Evolutionary conservation across 2,329 filamentous ascomycete genomes (phyloP).

Genomic region (Sporothrix phasma): DNA sequence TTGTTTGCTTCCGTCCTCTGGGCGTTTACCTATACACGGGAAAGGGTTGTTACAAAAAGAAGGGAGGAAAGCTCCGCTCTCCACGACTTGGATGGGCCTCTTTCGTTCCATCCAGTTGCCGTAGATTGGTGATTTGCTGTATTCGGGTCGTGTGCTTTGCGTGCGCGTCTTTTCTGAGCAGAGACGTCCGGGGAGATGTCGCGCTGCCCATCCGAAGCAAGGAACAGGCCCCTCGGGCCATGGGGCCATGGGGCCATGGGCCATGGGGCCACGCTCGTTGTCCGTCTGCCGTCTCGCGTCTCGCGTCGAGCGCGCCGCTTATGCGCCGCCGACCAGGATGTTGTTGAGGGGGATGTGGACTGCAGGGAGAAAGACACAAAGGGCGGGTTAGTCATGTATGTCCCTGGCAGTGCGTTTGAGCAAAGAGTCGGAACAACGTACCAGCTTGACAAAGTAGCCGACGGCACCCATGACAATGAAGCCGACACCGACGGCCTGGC

Average conservation of each 20-base stretch:
- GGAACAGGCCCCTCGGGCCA: no score
- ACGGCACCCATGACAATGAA: conserved; percentile 63
- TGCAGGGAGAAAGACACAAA: conserved; percentile 22
- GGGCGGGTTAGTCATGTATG: not conserved
- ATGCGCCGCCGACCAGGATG: conserved; percentile 57
- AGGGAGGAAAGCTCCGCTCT: not conserved
- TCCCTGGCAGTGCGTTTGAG: not conserved
- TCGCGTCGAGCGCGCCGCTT: conserved; percentile 22
- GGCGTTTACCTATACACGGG: not conserved
- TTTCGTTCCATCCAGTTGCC: not conserved
- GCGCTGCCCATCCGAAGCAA: not conserved
- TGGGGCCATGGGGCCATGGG: no score
- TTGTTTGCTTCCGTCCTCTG: not conserved
- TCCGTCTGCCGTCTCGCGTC: not conserved
- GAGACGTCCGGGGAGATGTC: not conserved
- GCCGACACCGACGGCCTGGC: conserved; percentile 53
- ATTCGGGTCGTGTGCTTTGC: not conserved
- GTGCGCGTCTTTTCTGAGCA: not conserved
- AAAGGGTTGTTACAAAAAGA: not conserved
- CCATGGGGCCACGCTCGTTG: not conserved
- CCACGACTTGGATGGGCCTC: not conserved
- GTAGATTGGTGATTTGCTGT: not conserved
- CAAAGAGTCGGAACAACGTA: conserved; percentile 27
- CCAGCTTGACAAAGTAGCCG: conserved; percentile 61
- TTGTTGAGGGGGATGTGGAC: conserved; percentile 63